Conservation (phyloP, 2,329 filamentous ascomycete genomes). For the Botryotinia narcissicola region DNA sequence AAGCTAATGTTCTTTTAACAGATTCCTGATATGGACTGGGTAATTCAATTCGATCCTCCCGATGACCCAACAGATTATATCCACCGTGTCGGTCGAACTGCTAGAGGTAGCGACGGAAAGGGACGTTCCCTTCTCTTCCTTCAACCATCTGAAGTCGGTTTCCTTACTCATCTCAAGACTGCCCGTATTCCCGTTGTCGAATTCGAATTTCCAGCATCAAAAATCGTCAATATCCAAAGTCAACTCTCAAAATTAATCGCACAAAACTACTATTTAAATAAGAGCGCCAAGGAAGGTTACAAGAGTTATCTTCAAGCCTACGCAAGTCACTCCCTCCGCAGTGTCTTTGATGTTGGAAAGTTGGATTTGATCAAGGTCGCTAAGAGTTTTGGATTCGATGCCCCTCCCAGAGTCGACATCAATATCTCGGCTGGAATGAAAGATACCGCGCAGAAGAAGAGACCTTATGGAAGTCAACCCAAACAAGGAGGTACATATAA, state of each 20-base stretch:
- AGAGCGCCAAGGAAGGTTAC: conserved; percentile 75
- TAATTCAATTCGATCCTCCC: conserved; percentile 91
- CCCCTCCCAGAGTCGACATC: conserved; percentile 77
- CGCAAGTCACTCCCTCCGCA: conserved; percentile 77
- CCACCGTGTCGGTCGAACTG: conserved; percentile 93
- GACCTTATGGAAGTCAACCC: conserved; percentile 77
- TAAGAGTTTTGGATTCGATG: conserved; percentile 77
- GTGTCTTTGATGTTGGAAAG: conserved; percentile 82
- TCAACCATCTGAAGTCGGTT: conserved; percentile 87
- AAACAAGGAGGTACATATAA: conserved; percentile 49
- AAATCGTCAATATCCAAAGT: conserved; percentile 85
- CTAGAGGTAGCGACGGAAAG: conserved; percentile 77
- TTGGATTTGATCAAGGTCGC: conserved; percentile 80
- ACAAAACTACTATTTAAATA: conserved; percentile 96
- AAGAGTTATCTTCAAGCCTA: conserved; percentile 93
- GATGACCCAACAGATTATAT: conserved; percentile 91
- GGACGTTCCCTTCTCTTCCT: conserved; percentile 91
- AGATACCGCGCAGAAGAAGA: conserved; percentile 67
- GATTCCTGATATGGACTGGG: conserved; percentile 95
- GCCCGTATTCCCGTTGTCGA: conserved; percentile 91
- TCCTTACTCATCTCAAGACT: conserved; percentile 86
- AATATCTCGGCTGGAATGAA: conserved; percentile 74
- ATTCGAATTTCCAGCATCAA: conserved; percentile 90
- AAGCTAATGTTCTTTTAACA: conserved; percentile 34
- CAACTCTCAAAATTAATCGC: conserved; percentile 92